These are phyloP conservation scores for Eimeria sp. DNA, from an alignment of 169 alveolate species.

Conservation along the genomic window DNA sequence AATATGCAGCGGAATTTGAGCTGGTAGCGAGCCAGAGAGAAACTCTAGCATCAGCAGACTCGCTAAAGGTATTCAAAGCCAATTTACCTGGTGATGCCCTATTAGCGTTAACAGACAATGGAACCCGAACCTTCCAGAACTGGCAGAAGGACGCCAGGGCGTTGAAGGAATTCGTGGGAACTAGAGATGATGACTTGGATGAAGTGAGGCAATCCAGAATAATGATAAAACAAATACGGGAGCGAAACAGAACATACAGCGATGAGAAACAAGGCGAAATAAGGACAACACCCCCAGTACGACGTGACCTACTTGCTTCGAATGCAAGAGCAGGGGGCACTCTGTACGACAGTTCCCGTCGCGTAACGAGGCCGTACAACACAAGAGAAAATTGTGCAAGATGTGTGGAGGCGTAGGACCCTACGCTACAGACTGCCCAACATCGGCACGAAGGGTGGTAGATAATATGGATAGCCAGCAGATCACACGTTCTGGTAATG, in stretches of 20 bases:
- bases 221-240: too few relatives aligned
- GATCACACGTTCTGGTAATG: too few relatives aligned
- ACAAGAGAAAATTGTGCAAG: too few relatives aligned
- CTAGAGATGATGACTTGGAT: background rate
- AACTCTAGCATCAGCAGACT: background rate
- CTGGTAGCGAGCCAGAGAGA: background rate
- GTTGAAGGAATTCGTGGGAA: background rate
- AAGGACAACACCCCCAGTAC: background rate
- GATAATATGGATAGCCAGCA: too few relatives aligned
- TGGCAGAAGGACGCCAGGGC: background rate
- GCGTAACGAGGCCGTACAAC: too few relatives aligned
- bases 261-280: too few relatives aligned
- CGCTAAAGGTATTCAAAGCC: background rate
- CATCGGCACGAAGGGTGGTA: background rate
- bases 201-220: background rate
- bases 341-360: too few relatives aligned
- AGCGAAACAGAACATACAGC: background rate
- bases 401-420: too few relatives aligned
- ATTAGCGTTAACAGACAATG: background rate
- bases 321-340: background rate
- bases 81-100: background rate
- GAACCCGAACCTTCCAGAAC: background rate
- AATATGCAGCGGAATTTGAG: background rate
- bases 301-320: background rate
- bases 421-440: too few relatives aligned